Base-by-base conservation (phyloP, 192 early-diverging fungal genomes). In the Linderina pennispora region DNA sequence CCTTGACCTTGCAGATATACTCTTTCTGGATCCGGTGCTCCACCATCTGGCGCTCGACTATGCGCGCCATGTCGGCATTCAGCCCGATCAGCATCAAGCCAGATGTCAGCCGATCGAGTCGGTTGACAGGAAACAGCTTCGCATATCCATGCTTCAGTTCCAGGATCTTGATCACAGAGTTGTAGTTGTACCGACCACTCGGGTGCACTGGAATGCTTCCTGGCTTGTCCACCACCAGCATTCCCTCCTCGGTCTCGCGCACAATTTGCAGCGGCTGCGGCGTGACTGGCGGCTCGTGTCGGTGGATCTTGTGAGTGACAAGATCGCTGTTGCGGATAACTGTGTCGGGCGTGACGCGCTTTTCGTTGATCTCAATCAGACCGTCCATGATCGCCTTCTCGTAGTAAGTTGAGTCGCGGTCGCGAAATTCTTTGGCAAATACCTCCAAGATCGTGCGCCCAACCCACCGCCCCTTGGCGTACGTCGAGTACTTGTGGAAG, bases 231-330 rank as follows among this genome's bases (percentile, higher is more conserved):
- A 98, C 76, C 15, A 94, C 80, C 44, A 93, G 71, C n/a, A 86
- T 45, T 3, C 84, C 74, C 19, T 85, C 71, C 9, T 82, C 78
- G 20, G 77, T 55, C 13, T 71, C 39, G 21, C 65, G 36, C 0
- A 96, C 79, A 10, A 98, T 78, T 7, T 70, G 62, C 23, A 95
- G 71, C 3, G 73, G 42, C 18, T 69, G 35, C 13, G 74, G 75
- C 14, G 84, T 79, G 0, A 95, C 84, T 8, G 94, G 92, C 4
- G 96, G 96, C 64, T 98, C 96, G 61, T 98, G 96, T 0, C 96
- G 82, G 69, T 98, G 96, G 21, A 89, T 86, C 14, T 77, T 64
- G 54, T 95, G 92, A 5, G 74, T 75, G 26, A 98, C 74, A 6
- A 90, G 43, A 45, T 98, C 93, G 23, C 76, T 75, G 57, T 90